Conservation (phyloP, 495 filamentous ascomycete species). For the Penicillium taxi region DNA sequence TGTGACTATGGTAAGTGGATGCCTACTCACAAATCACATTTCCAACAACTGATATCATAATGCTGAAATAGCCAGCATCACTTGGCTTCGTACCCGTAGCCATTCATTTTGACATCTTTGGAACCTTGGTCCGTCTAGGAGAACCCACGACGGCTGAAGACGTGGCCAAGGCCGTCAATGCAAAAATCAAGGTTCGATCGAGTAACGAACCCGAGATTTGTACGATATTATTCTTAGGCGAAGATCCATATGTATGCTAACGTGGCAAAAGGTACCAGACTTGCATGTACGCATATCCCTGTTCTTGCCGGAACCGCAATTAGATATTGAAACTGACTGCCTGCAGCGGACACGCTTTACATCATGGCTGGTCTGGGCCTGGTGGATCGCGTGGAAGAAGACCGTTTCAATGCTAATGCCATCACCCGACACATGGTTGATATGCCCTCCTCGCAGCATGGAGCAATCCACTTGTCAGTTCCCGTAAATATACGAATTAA, state of each 20-base stretch:
- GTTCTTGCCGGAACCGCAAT: neutral
- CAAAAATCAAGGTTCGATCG: slow-evolving; percentile 1
- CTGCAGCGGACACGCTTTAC: slow-evolving; percentile 28
- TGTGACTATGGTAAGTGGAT: slow-evolving; percentile 20
- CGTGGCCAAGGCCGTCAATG: slow-evolving; percentile 18
- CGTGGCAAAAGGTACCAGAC: slow-evolving; percentile 9
- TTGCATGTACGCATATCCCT: slow-evolving; percentile 15
- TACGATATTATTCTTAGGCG: slow-evolving; percentile 4
- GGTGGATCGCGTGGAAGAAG: slow-evolving; percentile 21
- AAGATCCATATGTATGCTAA: slow-evolving; percentile 1
- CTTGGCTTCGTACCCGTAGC: slow-evolving; percentile 34
- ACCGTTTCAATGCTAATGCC: slow-evolving; percentile 23
- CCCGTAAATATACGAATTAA: neutral
- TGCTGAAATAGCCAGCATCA: slow-evolving; percentile 18
- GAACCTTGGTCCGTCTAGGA: slow-evolving; percentile 16
- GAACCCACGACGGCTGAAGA: slow-evolving; percentile 18
- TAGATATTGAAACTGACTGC: neutral
- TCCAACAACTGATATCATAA: neutral
- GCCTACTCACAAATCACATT: neutral
- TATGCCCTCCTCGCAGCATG: slow-evolving; percentile 30
- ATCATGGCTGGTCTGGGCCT: slow-evolving; percentile 31
- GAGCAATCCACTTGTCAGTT: slow-evolving; percentile 34
- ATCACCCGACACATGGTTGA: slow-evolving; percentile 28
- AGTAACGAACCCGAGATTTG: slow-evolving; percentile 12
- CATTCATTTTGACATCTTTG: slow-evolving; percentile 28